Conservation (phyloP, 106 monocot species). For the Acorus calamus region DNA sequence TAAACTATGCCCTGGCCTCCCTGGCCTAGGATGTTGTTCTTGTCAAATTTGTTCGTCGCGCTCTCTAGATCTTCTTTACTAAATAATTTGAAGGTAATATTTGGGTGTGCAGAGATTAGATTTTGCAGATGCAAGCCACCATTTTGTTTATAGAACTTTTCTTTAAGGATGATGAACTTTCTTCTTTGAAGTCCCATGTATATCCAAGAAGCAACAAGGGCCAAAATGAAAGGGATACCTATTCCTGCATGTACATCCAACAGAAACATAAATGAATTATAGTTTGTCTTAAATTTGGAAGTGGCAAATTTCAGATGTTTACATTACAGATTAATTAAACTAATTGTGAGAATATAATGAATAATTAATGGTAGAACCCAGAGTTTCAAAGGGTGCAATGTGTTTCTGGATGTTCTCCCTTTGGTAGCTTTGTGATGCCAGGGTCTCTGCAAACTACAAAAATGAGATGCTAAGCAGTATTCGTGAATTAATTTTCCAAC, state of each 20-base stretch:
- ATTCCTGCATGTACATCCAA: background rate
- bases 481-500: no score
- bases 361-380: no score
- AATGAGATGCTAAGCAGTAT: no score
- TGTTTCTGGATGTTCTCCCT: no score
- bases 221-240: background rate
- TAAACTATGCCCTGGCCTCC: conserved; percentile 9
- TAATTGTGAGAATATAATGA: no score
- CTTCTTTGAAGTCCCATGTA: conserved; percentile 4
- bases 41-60: conserved; percentile 15
- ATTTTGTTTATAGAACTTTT: conserved; percentile 4
- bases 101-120: background rate
- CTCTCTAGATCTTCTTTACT: conserved; percentile 8
- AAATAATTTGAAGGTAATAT: conserved; percentile 7
- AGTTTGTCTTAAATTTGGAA: no score
- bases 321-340: no score
- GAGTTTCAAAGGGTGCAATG: no score
- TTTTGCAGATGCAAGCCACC: background rate
- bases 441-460: no score
- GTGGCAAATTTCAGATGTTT: no score
- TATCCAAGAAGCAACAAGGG: background rate
- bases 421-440: no score
- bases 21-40: background rate
- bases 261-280: no score
- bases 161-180: background rate